A percentile compares a stretch with the other conserved stretches of the same genome.
Conservation (phyloP, 345 rosid species). For the Erysimum cheiranthoides region DNA sequence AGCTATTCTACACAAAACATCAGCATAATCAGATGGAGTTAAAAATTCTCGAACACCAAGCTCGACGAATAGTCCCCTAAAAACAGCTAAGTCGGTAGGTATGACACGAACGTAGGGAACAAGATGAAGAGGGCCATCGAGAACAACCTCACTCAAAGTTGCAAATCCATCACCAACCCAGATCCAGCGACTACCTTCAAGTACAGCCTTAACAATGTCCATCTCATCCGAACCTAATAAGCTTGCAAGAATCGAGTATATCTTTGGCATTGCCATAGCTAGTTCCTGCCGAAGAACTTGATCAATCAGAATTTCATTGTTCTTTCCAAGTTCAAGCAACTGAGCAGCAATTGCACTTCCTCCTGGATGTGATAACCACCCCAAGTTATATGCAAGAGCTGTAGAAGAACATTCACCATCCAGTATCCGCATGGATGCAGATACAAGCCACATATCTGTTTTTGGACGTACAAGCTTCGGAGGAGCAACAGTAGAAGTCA, state of each 20-base stretch:
- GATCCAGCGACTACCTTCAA: slow-evolving; percentile 98
- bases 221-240: slow-evolving; percentile 89
- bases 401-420: slow-evolving; percentile 97
- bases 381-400: slow-evolving; percentile 83
- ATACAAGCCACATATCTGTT: slow-evolving; percentile 89
- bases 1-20: slow-evolving; percentile 82
- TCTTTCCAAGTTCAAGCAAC: slow-evolving; percentile 96
- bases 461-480: slow-evolving; percentile 88
- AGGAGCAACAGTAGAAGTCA: slow-evolving; percentile 85
- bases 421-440: slow-evolving; percentile 93
- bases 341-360: slow-evolving; percentile 96
- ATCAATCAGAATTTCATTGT: slow-evolving; percentile 80
- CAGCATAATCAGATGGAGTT: slow-evolving; percentile 82
- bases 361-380: slow-evolving; percentile 92
- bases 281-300: slow-evolving; percentile 81
- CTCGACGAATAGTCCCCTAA: slow-evolving; percentile 80
- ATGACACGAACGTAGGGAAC: slow-evolving; percentile 92
- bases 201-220: slow-evolving; percentile 94
- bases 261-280: slow-evolving; percentile 89
- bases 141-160: slow-evolving; percentile 86
- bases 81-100: slow-evolving; percentile 90
- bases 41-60: slow-evolving; percentile 83
- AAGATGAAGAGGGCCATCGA: slow-evolving; percentile 93
- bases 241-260: slow-evolving; percentile 74
- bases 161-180: slow-evolving; percentile 99